Base-by-base conservation (phyloP, 139 green algal species). In the Chlamydomonas eustigma region DNA sequence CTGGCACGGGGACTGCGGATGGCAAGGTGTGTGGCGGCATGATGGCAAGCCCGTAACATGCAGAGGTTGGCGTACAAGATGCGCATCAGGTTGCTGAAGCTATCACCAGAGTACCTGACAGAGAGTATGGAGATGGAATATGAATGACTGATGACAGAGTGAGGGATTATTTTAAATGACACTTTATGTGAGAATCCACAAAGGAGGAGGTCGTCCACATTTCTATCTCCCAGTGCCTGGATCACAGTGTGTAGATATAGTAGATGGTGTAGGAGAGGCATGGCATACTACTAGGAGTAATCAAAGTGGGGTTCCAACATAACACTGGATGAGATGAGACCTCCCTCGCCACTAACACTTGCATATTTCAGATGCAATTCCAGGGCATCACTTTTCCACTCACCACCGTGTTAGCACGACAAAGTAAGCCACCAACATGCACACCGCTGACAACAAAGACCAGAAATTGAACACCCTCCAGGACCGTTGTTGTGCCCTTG, bases 1-100 rank as follows among this genome's bases (percentile, higher is more conserved):
- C 68, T 68, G 1, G 69, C 68, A n/a, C 31, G 32, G 8, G 72
- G 72, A 25, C 18, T 69, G 39, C 77, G 71, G 1, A 39, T 75
- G 2, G 63, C 58, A 6, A 75, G 1, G 37, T 77, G 32, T 36
- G 66, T 74, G 8, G 66, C 32, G 2, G 38, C 28, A 22, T 70
- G 70, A 39, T 81, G 77, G 18, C 39, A 37, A 0, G 70, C 67
- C 32, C 79, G 64, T 24, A 81, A 25, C 22, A 87, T n/a, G 12
- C 71, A 70, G 5, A 79, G 31, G 51, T 87, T 84, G 68, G 74
- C 75, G 52, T 84, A 87, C 25, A 78, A 3, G 51, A 87, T 78
- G 33, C 81, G 69, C 2, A 73, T 2, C 37, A 87, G 70, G 76
- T 87, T 84, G 69, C 39, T 24, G 31, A 74, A 73, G 66, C 66